phyloP scores from a whole-genome alignment of 805 yeast species.

The Kodamaea jinghongensis region DNA sequence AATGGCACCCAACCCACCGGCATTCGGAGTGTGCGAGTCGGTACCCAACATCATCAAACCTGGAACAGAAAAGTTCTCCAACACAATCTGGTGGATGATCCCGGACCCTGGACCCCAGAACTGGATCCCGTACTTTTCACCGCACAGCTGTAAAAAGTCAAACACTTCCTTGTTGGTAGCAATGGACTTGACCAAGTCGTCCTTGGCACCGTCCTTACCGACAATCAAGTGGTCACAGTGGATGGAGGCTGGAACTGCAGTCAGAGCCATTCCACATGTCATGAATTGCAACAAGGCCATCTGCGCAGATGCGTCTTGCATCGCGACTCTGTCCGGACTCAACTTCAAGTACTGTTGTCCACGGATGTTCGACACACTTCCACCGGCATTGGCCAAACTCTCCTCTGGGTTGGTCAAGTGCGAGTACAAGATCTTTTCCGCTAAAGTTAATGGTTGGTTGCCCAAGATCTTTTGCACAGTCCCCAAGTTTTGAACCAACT shows the following conservation, averaged over 20 bases:
- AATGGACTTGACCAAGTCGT: constrained; percentile 77
- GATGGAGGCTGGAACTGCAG: constrained; percentile 91
- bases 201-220: constrained; percentile 88
- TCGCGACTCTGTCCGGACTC: constrained; percentile 96
- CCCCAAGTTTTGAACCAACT: constrained; percentile 61
- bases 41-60: constrained; percentile 98
- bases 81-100: constrained; percentile 94
- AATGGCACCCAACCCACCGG: constrained; percentile 97
- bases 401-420: constrained; percentile 90
- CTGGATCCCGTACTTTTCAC: constrained; percentile 92
- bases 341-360: constrained; percentile 90
- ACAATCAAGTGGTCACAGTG: constrained; percentile 98
- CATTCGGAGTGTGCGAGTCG: constrained; percentile 98
- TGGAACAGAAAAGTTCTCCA: constrained; percentile 95
- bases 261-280: constrained; percentile 88
- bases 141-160: constrained; percentile 89
- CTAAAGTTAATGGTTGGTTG: constrained; percentile 79
- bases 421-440: constrained; percentile 92
- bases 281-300: constrained; percentile 98
- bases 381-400: constrained; percentile 51
- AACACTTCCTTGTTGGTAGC: constrained; percentile 91
- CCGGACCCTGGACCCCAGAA: constrained; percentile 99
- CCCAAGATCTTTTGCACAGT: constrained; percentile 63
- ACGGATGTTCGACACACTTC: constrained; percentile 56
- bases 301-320: constrained; percentile 99